phyloP scores from a whole-genome alignment of 2,329 filamentous ascomycete species.

The Capronia epimyces region DNA sequence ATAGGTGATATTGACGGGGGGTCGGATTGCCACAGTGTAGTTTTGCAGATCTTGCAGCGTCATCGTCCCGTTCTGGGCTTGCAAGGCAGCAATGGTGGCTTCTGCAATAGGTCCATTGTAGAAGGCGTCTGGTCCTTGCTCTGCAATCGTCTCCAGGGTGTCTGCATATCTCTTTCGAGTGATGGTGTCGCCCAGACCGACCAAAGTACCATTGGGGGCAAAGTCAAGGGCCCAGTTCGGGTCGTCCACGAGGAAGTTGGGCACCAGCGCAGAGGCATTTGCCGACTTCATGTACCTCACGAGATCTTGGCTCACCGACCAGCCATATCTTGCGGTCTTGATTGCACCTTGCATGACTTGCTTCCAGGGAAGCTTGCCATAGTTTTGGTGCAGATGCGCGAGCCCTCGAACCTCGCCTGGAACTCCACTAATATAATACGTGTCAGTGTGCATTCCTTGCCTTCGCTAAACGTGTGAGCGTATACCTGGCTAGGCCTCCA shows the following conservation, averaged over 20 bases:
- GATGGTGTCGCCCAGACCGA: constrained; percentile 70
- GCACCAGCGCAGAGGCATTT: constrained; percentile 36
- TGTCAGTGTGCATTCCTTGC: constrained; percentile 4
- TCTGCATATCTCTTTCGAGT: constrained; percentile 74
- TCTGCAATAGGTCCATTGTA: constrained; percentile 69
- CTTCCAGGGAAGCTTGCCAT: constrained; percentile 62
- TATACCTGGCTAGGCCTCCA: constrained; percentile 63
- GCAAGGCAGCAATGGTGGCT: constrained; percentile 65
- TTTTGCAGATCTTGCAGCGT: constrained; percentile 69
- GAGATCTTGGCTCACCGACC: constrained; percentile 66
- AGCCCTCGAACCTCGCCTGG: constrained; percentile 65
- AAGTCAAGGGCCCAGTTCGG: constrained; percentile 82
- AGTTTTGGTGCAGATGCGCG: constrained; percentile 64
- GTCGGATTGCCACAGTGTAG: constrained; percentile 64
- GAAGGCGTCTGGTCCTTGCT: constrained; percentile 66
- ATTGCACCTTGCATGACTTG: constrained; percentile 69
- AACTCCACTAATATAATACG: constrained; percentile 42
- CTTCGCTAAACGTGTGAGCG: background rate
- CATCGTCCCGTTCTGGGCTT: constrained; percentile 72
- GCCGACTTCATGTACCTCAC: constrained; percentile 64
- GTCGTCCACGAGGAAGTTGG: constrained; percentile 68
- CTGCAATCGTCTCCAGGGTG: constrained; percentile 71
- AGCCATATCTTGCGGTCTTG: constrained; percentile 66
- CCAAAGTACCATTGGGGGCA: constrained; percentile 69
- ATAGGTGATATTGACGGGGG: constrained; percentile 60